These are phyloP conservation scores for Cornus controversa DNA, from an alignment of 148 eudicot genomes.

Conservation along the genomic window DNA sequence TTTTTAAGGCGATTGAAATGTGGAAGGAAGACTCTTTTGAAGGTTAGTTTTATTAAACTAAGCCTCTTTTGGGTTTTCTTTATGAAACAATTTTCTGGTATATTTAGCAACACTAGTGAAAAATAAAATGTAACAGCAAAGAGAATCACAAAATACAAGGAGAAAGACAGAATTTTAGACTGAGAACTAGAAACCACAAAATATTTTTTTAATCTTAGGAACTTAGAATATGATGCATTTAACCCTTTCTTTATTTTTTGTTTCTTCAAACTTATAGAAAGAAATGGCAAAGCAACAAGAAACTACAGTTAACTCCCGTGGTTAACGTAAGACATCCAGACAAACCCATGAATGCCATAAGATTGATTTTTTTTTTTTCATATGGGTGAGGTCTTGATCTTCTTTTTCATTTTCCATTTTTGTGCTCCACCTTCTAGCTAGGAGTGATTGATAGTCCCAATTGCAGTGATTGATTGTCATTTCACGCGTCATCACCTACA, in stretches of 20 bases:
- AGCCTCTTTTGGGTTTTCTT: background rate
- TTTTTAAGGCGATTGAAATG: slow-evolving; percentile 79
- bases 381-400: too few species aligned
- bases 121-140: too few species aligned
- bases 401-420: too few species aligned
- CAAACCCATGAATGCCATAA: background rate
- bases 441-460: too few species aligned
- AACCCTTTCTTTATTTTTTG: background rate
- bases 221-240: too few species aligned
- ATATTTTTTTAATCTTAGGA: too few species aligned
- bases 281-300: slow-evolving; percentile 44
- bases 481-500: too few species aligned
- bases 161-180: background rate
- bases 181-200: background rate
- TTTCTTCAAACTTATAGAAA: slow-evolving; percentile 45
- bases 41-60: slow-evolving; percentile 37
- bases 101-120: background rate
- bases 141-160: too few species aligned
- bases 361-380: background rate
- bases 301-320: slow-evolving; percentile 62
- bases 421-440: too few species aligned
- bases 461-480: too few species aligned
- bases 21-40: slow-evolving; percentile 88
- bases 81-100: background rate
- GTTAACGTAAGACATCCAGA: slow-evolving; percentile 68